A percentile compares a stretch with the other conserved stretches of the same genome.
phyloP scores from a whole-genome alignment of 352 stramenopile species.

The Pythium dissimile region DNA sequence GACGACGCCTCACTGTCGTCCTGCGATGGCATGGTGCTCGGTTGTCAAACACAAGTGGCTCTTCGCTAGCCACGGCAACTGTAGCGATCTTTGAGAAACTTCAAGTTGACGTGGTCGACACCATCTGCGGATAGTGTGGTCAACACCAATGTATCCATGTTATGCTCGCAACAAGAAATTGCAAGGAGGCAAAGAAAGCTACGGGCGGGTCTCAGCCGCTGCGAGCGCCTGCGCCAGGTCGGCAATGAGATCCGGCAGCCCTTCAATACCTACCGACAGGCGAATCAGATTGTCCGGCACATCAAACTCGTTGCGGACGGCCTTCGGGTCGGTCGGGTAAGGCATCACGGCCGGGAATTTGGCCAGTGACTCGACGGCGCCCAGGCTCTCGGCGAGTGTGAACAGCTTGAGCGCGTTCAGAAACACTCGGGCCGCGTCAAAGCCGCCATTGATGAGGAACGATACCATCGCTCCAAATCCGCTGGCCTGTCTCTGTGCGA shows the following conservation, averaged over 20 bases:
- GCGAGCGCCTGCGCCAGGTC: background rate
- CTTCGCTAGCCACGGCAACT: too few relatives aligned
- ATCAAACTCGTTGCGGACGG: background rate
- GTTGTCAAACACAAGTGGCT: too few relatives aligned
- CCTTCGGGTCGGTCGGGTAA: background rate
- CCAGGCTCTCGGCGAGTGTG: slow-evolving; percentile 94
- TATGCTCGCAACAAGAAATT: too few relatives aligned
- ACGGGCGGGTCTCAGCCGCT: too few relatives aligned
- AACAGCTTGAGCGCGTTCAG: slow-evolving; percentile 93
- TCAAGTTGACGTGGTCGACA: background rate
- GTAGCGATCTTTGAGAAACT: background rate
- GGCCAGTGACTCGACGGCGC: slow-evolving; percentile 90
- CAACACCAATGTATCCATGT: background rate
- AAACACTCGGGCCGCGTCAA: slow-evolving; percentile 84
- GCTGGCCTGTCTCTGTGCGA: slow-evolving; percentile 75
- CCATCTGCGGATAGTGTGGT: background rate
- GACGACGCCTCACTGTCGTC: slow-evolving; percentile 35
- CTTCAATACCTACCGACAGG: background rate
- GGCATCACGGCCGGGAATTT: slow-evolving; percentile 36
- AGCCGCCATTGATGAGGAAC: slow-evolving; percentile 92
- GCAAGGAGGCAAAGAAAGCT: too few relatives aligned
- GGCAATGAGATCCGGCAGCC: background rate
- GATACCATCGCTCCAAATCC: slow-evolving; percentile 87
- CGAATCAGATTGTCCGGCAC: background rate
- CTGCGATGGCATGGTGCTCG: slow-evolving; percentile 25